phyloP scores from a whole-genome alignment of 257 asterid species.

The Haberlea rhodopensis region DNA sequence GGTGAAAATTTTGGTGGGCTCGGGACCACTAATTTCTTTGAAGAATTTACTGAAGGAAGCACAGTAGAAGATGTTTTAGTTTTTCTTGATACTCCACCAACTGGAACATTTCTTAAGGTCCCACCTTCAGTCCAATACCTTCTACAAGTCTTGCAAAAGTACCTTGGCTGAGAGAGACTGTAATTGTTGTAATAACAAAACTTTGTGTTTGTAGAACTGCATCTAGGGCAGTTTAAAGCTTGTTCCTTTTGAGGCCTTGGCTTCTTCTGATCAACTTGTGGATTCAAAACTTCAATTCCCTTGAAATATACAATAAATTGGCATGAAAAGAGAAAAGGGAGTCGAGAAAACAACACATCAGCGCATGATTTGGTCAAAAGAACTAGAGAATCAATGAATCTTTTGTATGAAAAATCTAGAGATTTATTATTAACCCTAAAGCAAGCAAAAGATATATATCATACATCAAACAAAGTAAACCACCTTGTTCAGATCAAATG shows the following conservation, averaged over 20 bases:
- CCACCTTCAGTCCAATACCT: constrained; percentile 95
- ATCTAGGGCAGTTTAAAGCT: constrained; percentile 75
- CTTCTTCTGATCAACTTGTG: constrained; percentile 47
- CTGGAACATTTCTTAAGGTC: constrained; percentile 71
- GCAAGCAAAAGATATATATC: constrained; percentile 1
- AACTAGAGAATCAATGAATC: constrained; percentile 18
- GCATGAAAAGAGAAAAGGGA: neutral
- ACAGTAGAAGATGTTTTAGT: constrained; percentile 44
- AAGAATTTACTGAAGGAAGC: constrained; percentile 19
- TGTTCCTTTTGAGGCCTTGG: constrained; percentile 67
- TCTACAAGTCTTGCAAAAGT: constrained; percentile 81
- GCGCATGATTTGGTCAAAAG: neutral
- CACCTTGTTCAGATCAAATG: constrained; percentile 25
- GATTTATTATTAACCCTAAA: constrained; percentile 8
- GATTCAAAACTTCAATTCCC: constrained; percentile 47
- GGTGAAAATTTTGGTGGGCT: constrained; percentile 25
- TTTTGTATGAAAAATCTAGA: neutral
- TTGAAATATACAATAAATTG: neutral
- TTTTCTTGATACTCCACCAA: constrained; percentile 86
- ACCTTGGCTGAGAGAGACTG: constrained; percentile 79
- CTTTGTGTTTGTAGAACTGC: constrained; percentile 79
- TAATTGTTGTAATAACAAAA: constrained; percentile 89
- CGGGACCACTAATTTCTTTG: constrained; percentile 30
- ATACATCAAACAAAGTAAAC: constrained; percentile 29
- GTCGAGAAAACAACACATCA: neutral